phyloP scores from a whole-genome alignment of 2,329 filamentous ascomycete genomes.

The Colletotrichum gloeosporioides region DNA sequence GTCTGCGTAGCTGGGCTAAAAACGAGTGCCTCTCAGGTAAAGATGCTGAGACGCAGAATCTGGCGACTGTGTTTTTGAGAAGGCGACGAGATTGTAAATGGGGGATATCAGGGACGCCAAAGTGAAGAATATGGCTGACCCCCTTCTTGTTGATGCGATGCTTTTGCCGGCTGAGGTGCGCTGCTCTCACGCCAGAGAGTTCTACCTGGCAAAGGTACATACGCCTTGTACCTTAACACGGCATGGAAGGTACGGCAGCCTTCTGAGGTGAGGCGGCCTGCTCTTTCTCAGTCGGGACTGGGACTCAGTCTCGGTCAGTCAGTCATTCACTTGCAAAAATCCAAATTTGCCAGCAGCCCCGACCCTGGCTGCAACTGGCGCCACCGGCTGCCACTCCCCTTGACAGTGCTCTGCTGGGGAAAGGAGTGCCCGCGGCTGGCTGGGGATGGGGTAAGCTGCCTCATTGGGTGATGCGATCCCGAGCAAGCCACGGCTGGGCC shows the following conservation, averaged over 20 bases:
- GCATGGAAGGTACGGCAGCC: not conserved
- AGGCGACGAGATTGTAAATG: not conserved
- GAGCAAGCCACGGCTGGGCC: not conserved
- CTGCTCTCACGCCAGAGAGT: not conserved
- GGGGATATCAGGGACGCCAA: constrained; percentile 8
- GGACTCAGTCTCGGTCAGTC: not conserved
- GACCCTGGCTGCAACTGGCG: not conserved
- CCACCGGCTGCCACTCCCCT: not conserved
- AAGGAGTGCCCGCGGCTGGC: not conserved
- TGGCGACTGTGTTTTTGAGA: constrained; percentile 2
- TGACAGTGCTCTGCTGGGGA: not conserved
- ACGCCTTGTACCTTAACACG: not conserved
- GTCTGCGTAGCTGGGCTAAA: not conserved
- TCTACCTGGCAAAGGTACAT: not conserved
- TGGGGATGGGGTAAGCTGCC: not conserved
- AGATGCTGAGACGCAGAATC: not conserved
- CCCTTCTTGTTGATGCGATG: constrained; percentile 20
- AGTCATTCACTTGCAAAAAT: not conserved
- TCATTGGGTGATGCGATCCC: not conserved
- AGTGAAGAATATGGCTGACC: not conserved
- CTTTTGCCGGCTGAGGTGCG: not conserved
- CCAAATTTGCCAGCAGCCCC: not conserved
- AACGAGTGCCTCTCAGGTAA: not conserved
- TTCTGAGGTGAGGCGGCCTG: not conserved
- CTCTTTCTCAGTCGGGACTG: not conserved